Base-by-base conservation (phyloP, 495 filamentous ascomycete species). In the Schizothecium vesticola region DNA sequence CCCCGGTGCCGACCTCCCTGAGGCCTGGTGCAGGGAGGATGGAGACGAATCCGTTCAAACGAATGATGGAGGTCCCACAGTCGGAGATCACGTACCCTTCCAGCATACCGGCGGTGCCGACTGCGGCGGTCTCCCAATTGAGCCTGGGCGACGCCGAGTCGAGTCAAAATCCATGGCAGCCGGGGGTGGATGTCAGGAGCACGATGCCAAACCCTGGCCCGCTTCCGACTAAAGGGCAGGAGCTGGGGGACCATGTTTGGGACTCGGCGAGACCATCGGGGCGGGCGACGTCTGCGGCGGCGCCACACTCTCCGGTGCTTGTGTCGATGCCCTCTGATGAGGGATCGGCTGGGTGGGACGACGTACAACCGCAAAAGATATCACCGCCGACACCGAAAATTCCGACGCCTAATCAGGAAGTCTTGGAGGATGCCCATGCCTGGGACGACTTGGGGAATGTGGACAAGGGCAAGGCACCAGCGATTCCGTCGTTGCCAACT, bases 41-140 rank as follows among this genome's bases (percentile, higher is more conserved):
- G 43, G 81, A 83, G 66, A 86, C 84, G n/a, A 86, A 86, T 63
- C 85, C 85, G 3, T 86, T 84, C 74, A 83, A 82, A 69, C 79
- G 80, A 31, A 57, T 25, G 43, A 65, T 65, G 25, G 59, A 59
- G 60, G 72, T 61, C 22, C 51, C 12, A 25, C 63, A 33, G 26
- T 24, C 56, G 22, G 58, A 24, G 58, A 11, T 19, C 21, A 43
- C 66, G 55, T 56, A 36, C 7, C 28, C 70, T 8, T 78, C 74
- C 28, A 66, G 63, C 8, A 68, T 71, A 55, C 73, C 75, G 4
- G 63, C 74, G 21, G 56, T 74, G 28, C 60, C 74, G 8, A 63
- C 71, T 23, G 64, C 67, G 26, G 65, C 78, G 13, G 79, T 83
- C 56, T 73, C 80, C 3, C 74, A 80, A 51, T 73, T 83, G 16